Base-by-base conservation (phyloP, 805 yeast species). In the Lipomyces kockii region DNA sequence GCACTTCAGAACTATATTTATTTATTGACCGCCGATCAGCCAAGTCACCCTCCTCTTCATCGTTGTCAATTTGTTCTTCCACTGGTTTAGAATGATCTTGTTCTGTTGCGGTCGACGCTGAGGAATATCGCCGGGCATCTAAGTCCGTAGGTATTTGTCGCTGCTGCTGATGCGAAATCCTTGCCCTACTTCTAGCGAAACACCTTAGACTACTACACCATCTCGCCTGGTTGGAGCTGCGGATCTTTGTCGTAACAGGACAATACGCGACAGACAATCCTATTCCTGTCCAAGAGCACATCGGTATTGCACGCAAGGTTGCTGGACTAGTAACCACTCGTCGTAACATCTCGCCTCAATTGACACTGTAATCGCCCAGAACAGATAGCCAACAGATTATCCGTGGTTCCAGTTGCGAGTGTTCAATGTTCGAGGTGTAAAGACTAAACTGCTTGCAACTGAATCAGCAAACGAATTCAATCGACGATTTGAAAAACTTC, bases 71-170 rank as follows among this genome's bases (percentile, higher is more conserved):
- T 2, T n/a, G 7, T n/a, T 43, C 49, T 43, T 37, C 39, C 39
- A 37, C 39, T 5, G 39, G 14, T 37, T 11, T 37, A 17, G 39
- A 14, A 11, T n/a, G 49, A 43, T 43, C 49, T 5, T n/a, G 20
- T 5, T 43, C 49, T n/a, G 49, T 43, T 43, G 49, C 49, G 12
- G 49, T 43, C 49, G 49, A 43, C 49, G 49, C 49, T n/a, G 49
- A 43, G 22, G 49, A 43, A 43, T 17, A 43, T 17, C 8, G 49
- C 2, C 9, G 49, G 3, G 22, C 20, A n/a, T n/a, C 22, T 11
- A 43, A 43, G 6, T n/a, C 20, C 22, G 20, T 43, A 22, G 11
- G 49, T 43, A 43, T 43, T n/a, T n/a, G 49, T n/a, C 49, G 49
- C 49, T 43, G 49, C 22, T 43, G 49, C 49, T 17, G 49, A n/a